Base-by-base conservation (phyloP, 2,329 filamentous ascomycete species). In the Nemania serpens region DNA sequence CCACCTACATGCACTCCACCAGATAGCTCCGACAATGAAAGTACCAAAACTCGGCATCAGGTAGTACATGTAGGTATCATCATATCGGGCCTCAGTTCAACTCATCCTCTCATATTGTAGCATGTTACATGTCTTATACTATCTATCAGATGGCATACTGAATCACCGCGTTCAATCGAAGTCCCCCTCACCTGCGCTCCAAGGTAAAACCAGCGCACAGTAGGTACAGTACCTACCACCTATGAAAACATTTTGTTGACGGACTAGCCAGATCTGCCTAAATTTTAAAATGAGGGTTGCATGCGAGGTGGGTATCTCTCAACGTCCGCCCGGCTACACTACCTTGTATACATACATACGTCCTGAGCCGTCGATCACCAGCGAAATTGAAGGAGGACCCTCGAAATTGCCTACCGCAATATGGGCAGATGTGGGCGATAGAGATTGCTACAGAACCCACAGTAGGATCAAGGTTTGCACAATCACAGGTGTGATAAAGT, bases 21-120 rank as follows among this genome's bases (percentile, higher is more conserved):
- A n/a, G n/a, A 17, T 34, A 22, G 29, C 37, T 13, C 11, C 29
- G 36, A 37, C 47, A 37, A 20, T 37, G 47, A 51, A 68, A 65
- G 65, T 70, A 69, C 65, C 66, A 63, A 68, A 55, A 61, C 64
- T 41, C 39, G 53, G 46, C 33, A 49, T 53, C 42, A 29, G 25
- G 25, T n/a, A n/a, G n/a, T n/a, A n/a, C n/a, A n/a, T n/a, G n/a
- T n/a, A n/a, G n/a, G n/a, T n/a, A n/a, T n/a, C n/a, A n/a, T n/a
- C n/a, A n/a, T n/a, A 7, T 36, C 34, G 7, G 12, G 34, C 7
- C 34, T 36, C 34, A 36, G 48, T 7, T 36, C 34, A 6, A 36
- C 34, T 12, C 34, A 36, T 36, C n/a, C n/a, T n/a, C n/a, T n/a
- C n/a, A n/a, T n/a, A n/a, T n/a, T n/a, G n/a, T n/a, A n/a, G n/a